Conservation (phyloP, 441 rosid species). For the Erysimum cheiri region DNA sequence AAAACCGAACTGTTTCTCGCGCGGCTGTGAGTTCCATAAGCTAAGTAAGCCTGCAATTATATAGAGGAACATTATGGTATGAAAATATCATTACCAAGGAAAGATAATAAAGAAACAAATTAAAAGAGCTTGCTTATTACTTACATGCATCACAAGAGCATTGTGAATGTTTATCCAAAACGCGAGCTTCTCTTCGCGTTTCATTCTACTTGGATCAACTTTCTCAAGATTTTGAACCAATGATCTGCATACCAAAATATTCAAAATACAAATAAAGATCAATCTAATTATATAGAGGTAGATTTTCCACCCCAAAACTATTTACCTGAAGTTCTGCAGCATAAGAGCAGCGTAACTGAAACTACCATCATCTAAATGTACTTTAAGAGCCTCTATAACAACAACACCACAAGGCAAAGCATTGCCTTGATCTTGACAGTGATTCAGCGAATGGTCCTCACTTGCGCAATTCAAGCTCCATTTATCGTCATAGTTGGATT, state of each 20-base stretch:
- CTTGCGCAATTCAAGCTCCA: conserved; percentile 51
- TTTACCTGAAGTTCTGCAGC: conserved; percentile 80
- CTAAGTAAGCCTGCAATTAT: too few species aligned
- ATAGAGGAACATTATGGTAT: too few species aligned
- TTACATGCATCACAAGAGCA: conserved; percentile 84
- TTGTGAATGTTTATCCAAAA: conserved; percentile 87
- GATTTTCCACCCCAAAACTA: conserved; percentile 17
- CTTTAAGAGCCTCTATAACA: conserved; percentile 65
- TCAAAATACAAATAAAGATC: conserved; percentile 12
- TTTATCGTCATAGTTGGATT: conserved; percentile 58
- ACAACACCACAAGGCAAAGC: conserved; percentile 34
- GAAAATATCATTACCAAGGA: too few species aligned
- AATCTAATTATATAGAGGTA: not conserved
- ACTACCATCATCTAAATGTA: conserved; percentile 60
- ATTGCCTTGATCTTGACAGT: conserved; percentile 53
- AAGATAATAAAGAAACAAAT: too few species aligned
- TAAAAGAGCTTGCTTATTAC: too few species aligned
- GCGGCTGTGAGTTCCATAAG: too few species aligned
- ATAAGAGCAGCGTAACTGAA: conserved; percentile 64
- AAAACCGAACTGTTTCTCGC: too few species aligned
- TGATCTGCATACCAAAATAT: conserved; percentile 51
- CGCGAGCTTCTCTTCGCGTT: conserved; percentile 79
- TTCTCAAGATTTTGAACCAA: conserved; percentile 76
- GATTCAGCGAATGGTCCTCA: conserved; percentile 53
- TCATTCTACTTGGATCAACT: conserved; percentile 76